Evolutionary conservation across 345 rosid genomes (phyloP).

Genomic region (Salix suchowensis): DNA sequence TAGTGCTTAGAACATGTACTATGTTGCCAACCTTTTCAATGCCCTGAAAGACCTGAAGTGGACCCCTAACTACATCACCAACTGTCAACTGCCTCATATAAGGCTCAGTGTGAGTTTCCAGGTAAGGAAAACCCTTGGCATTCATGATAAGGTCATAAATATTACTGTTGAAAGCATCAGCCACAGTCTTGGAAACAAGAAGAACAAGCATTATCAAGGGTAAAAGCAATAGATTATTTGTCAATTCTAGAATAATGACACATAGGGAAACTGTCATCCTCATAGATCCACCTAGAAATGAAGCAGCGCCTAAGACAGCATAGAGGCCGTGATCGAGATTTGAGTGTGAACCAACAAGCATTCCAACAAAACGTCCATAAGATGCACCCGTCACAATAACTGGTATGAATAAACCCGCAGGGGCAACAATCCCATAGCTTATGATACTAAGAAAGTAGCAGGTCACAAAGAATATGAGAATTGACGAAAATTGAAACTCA

Average conservation of each 20-base stretch:
- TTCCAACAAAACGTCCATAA: conserved; percentile 77
- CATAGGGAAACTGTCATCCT: conserved; percentile 89
- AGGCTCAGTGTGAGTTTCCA: conserved; percentile 75
- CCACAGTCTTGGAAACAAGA: conserved; percentile 84
- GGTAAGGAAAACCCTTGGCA: conserved; percentile 84
- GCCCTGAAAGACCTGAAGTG: conserved; percentile 65
- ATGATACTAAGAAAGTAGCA: conserved; percentile 71
- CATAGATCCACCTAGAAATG: conserved; percentile 93
- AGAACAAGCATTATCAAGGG: conserved; percentile 96
- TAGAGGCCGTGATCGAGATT: conserved; percentile 76
- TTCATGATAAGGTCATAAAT: conserved; percentile 87
- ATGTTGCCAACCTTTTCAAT: conserved; percentile 71
- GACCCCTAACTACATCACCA: conserved; percentile 71
- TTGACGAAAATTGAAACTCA: conserved; percentile 66
- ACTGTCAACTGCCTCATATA: conserved; percentile 90
- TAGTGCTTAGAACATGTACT: conserved; percentile 65
- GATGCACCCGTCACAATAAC: conserved; percentile 87
- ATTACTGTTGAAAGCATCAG: conserved; percentile 75
- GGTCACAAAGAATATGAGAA: conserved; percentile 63
- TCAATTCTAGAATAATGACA: conserved; percentile 79
- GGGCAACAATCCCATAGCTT: conserved; percentile 85
- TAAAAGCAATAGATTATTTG: conserved; percentile 73
- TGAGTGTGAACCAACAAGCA: conserved; percentile 54
- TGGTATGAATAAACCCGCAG: conserved; percentile 87
- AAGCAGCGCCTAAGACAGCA: conserved; percentile 90